Evolutionary conservation across 2,329 filamentous ascomycete species (phyloP), one percentile per base, ranked within the genome.

Genomic region (Pseudocercospora fijiensis): DNA sequence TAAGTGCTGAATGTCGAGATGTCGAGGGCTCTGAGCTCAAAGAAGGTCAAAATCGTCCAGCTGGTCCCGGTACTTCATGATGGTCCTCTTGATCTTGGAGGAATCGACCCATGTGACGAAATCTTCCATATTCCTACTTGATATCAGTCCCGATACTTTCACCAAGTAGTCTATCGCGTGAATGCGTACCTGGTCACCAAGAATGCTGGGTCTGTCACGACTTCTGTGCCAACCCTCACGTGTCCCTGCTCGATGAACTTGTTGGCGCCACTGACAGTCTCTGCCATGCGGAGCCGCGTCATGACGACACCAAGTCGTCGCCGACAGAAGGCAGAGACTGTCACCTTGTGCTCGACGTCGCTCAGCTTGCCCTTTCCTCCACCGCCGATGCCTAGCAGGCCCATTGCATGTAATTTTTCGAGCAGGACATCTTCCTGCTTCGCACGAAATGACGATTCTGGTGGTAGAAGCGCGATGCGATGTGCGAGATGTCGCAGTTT

Each of bases 51-150:
- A 98, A 79, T 98, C 94, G 79, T 98, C 94, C 79, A 97, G 79
- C 82, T 96, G 91, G 78, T 97, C 92, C 72, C 92, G 87, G 77
- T 97, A 98, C 79, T 91, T 91, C 86, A 96, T 88, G 68, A 97
- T 96, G 76, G 92, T 95, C 75, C 90, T 86, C 89, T 96, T 96
- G 77, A 98, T 93, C 90, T 97, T 97, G 78, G 91, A 96, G 65
- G 91, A 92, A 73, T 96, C 91, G 9, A 94, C 89, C 94, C 94
- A 98, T 0, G 94, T 97, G 18, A 98, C 90, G 76, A 96, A 96
- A 79, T 98, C 94, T 79, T 98, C 94, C 85, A 96, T 91, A 65
- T 87, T 90, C 69, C 93, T 80, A 55, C 33, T 18, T 1, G 6
- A 6, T 28, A 33, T 67, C 49, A 65, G 57, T 57, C 41, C 60